Evolutionary conservation across 352 stramenopile genomes (phyloP), one percentile per base, ranked within the genome.

Genomic region (Phytophthora capsici): DNA sequence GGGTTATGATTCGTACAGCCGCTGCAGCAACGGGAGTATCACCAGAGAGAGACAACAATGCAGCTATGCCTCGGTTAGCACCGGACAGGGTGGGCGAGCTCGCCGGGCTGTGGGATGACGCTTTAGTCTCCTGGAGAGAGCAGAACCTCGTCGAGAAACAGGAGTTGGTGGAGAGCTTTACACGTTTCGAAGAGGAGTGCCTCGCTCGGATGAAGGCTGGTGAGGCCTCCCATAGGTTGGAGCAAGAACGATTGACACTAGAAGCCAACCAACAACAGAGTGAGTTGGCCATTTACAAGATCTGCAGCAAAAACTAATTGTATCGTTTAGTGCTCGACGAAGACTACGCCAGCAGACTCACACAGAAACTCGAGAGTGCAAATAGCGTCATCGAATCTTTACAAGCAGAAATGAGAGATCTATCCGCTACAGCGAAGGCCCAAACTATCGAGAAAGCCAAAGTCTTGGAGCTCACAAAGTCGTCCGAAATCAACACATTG

Each of bases 381-480:
- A 45, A 59, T 1, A 13, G 19, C n/a, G 7, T 30, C 2, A 63
- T 63, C 6, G 14, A 57, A 20, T 23, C 25, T 28, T 30, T 71
- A n/a, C 54, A 56, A 55, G 20, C 8, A n/a, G 47, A 63, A 19
- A 14, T 60, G 25, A n/a, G 25, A 46, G 16, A 61, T 7, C 23
- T 74, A 6, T 55, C 41, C 5, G 56, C 48, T 60, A 32, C 4
- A 34, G 28, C 28, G 10, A 34, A 3, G 28, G 8, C 9, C 9
- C 28, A 34, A 34, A 19, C 37, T 13, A 66, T 49, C 2, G 38
- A 44, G 30, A 19, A 57, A 13, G 23, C 28, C 25, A 36, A 66
- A n/a, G 34, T 59, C 6, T 49, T 88, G 6, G 50, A 78, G n/a
- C 34, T 87, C 2, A 38, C 68, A 19, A 87, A 86, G 22, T 54